Conservation (phyloP, 2,329 filamentous ascomycete species). For the Tolypocladium paradoxum region DNA sequence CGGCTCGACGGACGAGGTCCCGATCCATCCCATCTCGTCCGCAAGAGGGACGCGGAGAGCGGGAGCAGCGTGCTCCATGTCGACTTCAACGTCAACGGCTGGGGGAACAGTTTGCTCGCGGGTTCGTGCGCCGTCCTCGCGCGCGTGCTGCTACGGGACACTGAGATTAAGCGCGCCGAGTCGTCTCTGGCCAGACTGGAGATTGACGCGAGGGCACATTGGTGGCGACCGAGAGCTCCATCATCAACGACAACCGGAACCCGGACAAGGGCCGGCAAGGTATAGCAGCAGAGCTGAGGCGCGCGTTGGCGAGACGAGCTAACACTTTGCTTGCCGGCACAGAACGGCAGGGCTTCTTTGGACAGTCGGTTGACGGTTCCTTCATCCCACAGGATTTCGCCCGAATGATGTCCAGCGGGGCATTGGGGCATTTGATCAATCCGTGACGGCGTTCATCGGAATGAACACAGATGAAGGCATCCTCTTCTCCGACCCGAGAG, state of each 20-base stretch:
- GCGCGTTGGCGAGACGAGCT: too few relatives aligned
- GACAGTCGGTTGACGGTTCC: too few relatives aligned
- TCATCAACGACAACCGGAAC: slow-evolving; percentile 19
- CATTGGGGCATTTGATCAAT: too few relatives aligned
- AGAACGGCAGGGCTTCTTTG: too few relatives aligned
- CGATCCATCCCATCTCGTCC: slow-evolving; percentile 8
- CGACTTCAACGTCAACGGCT: slow-evolving; percentile 17
- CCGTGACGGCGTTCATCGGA: too few relatives aligned
- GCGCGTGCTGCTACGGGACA: not conserved
- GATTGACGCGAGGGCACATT: slow-evolving; percentile 17
- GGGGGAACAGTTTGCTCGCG: slow-evolving; percentile 12
- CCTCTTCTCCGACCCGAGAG: too few relatives aligned
- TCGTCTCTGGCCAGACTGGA: slow-evolving; percentile 11
- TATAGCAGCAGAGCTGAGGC: slow-evolving; percentile 11
- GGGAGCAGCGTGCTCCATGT: slow-evolving; percentile 2
- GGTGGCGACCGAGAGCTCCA: slow-evolving; percentile 15
- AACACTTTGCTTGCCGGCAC: too few relatives aligned
- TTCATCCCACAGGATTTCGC: too few relatives aligned
- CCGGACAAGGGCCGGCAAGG: slow-evolving; percentile 7
- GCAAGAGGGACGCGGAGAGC: not conserved
- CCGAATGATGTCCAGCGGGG: too few relatives aligned
- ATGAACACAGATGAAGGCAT: too few relatives aligned
- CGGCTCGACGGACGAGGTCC: slow-evolving; percentile 2
- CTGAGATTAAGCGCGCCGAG: not conserved
- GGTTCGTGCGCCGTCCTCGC: slow-evolving; percentile 7